Evolutionary conservation across 805 yeast species (phyloP).

Genomic region (Torulaspora microellipsoides): DNA sequence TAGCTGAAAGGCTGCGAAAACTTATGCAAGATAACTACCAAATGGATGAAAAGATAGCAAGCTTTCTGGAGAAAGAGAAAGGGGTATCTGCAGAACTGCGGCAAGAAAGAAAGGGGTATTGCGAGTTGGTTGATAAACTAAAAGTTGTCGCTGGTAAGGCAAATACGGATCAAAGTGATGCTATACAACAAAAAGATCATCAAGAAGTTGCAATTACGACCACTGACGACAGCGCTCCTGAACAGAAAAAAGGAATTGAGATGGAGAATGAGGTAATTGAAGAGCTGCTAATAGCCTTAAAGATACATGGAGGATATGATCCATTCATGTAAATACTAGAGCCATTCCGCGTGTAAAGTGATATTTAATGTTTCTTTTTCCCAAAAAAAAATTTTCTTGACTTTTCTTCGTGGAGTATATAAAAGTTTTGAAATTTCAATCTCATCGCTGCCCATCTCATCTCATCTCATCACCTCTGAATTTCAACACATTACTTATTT

Average conservation of each 20-base stretch:
- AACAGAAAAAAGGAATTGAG: neutral
- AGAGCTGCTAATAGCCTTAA: constrained; percentile 20
- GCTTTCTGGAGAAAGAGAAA: constrained; percentile 1
- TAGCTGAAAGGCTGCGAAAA: constrained; percentile 14
- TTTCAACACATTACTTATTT: neutral
- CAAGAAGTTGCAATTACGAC: neutral
- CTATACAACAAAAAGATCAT: neutral
- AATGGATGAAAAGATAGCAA: constrained; percentile 15
- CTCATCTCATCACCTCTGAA: constrained; percentile 9
- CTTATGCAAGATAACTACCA: constrained; percentile 19
- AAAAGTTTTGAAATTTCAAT: constrained; percentile 6
- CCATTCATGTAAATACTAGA: constrained; percentile 2
- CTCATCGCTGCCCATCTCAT: constrained; percentile 12
- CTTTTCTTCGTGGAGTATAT: neutral
- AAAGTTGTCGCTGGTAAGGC: constrained; percentile 2
- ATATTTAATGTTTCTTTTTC: neutral
- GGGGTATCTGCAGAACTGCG: constrained; percentile 3
- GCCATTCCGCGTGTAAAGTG: neutral
- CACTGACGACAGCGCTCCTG: neutral
- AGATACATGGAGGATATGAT: constrained; percentile 21
- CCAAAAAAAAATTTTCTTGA: constrained; percentile 2
- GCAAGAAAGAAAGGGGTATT: constrained; percentile 6
- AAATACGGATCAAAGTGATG: neutral
- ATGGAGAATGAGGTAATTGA: constrained; percentile 17
- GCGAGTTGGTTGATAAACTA: constrained; percentile 2